Percentiles rank a stretch among this genome's conserved stretches.
phyloP scores from a whole-genome alignment of 2,329 filamentous ascomycete genomes.

The Penicillium expansum region DNA sequence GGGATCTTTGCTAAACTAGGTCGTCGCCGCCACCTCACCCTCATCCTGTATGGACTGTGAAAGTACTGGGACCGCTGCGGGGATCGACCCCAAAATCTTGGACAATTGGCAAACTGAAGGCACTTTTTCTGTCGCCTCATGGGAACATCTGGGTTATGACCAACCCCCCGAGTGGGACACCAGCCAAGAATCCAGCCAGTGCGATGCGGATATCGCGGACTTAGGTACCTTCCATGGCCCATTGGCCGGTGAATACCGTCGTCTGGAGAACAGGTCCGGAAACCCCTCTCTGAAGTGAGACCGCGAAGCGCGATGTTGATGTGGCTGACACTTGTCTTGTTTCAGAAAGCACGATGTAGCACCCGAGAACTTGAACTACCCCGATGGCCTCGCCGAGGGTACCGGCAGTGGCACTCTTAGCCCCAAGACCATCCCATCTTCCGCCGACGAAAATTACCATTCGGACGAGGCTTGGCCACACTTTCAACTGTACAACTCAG shows the following conservation, averaged over 20 bases:
- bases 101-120: conserved; percentile 41
- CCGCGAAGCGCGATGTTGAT: neutral
- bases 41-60: conserved; percentile 39
- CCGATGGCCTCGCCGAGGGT: conserved; percentile 30
- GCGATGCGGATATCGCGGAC: conserved; percentile 36
- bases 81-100: conserved; percentile 44
- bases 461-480: conserved; percentile 40
- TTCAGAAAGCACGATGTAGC: conserved; percentile 35
- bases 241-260: conserved; percentile 26
- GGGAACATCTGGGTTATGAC: conserved; percentile 38
- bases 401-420: conserved; percentile 38
- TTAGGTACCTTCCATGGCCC: conserved; percentile 32
- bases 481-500: conserved; percentile 37
- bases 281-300: neutral
- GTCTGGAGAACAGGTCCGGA: conserved; percentile 31
- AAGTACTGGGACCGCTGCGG: conserved; percentile 38
- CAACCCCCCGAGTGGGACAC: conserved; percentile 40
- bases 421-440: conserved; percentile 37
- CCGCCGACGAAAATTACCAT: conserved; percentile 39
- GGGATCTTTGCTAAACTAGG: conserved; percentile 23
- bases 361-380: conserved; percentile 32
- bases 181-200: conserved; percentile 41
- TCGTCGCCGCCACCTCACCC: conserved; percentile 15
- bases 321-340: conserved; percentile 12
- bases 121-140: conserved; percentile 35